Conservation (phyloP, 1,284 basidiomycete species). For the Entoloma clypeatum region DNA sequence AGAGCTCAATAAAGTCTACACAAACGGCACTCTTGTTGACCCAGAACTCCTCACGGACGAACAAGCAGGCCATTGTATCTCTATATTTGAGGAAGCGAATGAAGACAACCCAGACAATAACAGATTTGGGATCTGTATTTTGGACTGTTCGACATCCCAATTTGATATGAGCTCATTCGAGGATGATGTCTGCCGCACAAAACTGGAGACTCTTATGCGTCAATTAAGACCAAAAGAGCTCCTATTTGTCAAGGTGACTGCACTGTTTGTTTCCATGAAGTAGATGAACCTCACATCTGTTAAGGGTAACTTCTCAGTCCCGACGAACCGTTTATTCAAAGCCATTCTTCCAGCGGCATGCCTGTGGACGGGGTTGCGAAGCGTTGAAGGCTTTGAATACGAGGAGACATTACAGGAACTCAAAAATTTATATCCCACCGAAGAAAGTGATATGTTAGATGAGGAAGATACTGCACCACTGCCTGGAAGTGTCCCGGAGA, state of each 20-base stretch:
- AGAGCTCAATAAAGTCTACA: conserved; percentile 94
- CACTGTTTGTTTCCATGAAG: conserved; percentile 1
- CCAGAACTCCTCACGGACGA: conserved; percentile 87
- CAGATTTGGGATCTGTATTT: conserved; percentile 87
- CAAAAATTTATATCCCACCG: conserved; percentile 60
- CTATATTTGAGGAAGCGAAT: conserved; percentile 70
- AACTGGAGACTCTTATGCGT: conserved; percentile 90
- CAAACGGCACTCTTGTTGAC: conserved; percentile 95
- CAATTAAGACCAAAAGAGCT: conserved; percentile 94
- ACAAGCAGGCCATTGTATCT: conserved; percentile 92
- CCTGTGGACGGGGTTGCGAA: conserved; percentile 83
- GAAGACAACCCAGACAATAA: conserved; percentile 43
- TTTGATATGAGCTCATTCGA: conserved; percentile 90
- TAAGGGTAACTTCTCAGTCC: conserved; percentile 79
- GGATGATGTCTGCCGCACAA: conserved; percentile 91
- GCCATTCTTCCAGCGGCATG: conserved; percentile 74
- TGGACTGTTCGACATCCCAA: conserved; percentile 95
- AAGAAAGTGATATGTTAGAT: conserved; percentile 45
- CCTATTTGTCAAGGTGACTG: conserved; percentile 80
- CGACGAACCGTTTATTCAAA: conserved; percentile 80
- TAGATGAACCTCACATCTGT: too few relatives aligned
- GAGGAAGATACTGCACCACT: conserved; percentile 42
- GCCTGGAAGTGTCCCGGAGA: conserved; percentile 59
- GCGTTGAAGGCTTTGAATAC: conserved; percentile 77
- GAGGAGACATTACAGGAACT: conserved; percentile 73